Conservation (phyloP, 371 early-diverging fungal species). For the Apophysomyces variabilis region DNA sequence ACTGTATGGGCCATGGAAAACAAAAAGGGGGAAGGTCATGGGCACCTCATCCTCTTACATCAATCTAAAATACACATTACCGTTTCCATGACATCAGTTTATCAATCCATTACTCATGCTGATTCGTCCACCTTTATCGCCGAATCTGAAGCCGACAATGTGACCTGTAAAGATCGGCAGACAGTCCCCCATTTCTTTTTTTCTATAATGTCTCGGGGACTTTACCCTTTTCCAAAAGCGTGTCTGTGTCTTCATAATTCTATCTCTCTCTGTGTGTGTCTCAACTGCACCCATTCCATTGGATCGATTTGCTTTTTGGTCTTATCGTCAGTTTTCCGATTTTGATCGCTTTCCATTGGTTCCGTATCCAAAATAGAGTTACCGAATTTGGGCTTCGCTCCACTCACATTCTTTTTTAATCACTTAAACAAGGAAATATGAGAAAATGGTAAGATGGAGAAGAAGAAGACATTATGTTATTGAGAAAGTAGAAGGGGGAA, state of each 20-base stretch:
- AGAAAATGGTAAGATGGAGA: background rate
- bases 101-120: background rate
- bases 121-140: slow-evolving; percentile 10
- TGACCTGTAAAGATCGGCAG: slow-evolving; percentile 1
- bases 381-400: background rate
- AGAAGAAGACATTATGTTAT: background rate
- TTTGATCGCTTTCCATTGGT: slow-evolving; percentile 5
- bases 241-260: background rate
- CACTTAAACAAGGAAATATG: no score
- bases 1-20: no score
- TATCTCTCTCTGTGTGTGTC: no score
- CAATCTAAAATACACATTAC: background rate
- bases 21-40: no score
- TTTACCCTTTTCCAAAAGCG: background rate
- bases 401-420: background rate
- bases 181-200: background rate
- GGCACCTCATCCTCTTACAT: no score
- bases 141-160: slow-evolving; percentile 10
- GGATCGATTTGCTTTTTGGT: no score
- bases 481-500: no score
- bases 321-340: no score
- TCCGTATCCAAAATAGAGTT: background rate
- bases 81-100: background rate
- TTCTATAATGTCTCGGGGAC: no score
- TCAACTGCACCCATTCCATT: no score